Base-by-base conservation (phyloP, 108 stramenopile species). In the Aurantiochytrium sp. region DNA sequence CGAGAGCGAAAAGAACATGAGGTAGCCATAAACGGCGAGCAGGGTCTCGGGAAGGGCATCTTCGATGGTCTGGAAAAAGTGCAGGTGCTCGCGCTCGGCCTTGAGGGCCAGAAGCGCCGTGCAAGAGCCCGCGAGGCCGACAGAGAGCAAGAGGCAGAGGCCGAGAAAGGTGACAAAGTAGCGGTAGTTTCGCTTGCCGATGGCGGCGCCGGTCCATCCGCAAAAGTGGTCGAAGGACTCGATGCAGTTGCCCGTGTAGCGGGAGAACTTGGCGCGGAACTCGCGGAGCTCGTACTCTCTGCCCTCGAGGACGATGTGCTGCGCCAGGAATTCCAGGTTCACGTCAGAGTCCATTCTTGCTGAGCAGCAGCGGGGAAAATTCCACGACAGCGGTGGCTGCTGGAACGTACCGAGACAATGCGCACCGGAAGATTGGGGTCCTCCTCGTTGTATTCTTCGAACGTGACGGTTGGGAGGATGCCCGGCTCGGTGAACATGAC, bases 231-330 rank as follows among this genome's bases (percentile, higher is more conserved):
- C 73, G 4, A 81, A 81, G 6, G 73, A 81, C 45, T 81, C 73
- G 45, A 81, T 81, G 45, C 73, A 81, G 24, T 81, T 81, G n/a
- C 42, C 73, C n/a, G 73, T 81, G 73, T 81, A 81, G 15, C 73
- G 12, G 45, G 42, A 48, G 45, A 81, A 81, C 2, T 48, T 41
- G 45, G 73, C 73, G 19, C 73, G 39, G 73, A 81, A 81, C 4
- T 81, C 42, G n/a, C 30, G 21, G 27, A 81, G 73, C 30, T 81
- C 73, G 45, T 81, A 81, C 73, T 81, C 73, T 48, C 73, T 37
- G 39, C 73, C 73, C 6, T 81, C 73, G 2, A 81, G 73, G 0
- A 81, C 73, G 45, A 81, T 81, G n/a, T 24, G 21, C 73, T 81
- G 45, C 30, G 73, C 17, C 53, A 12, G 53, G 21, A 21, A 54